Conservation (phyloP, 345 rosid genomes). For the Syzygium aqueum region DNA sequence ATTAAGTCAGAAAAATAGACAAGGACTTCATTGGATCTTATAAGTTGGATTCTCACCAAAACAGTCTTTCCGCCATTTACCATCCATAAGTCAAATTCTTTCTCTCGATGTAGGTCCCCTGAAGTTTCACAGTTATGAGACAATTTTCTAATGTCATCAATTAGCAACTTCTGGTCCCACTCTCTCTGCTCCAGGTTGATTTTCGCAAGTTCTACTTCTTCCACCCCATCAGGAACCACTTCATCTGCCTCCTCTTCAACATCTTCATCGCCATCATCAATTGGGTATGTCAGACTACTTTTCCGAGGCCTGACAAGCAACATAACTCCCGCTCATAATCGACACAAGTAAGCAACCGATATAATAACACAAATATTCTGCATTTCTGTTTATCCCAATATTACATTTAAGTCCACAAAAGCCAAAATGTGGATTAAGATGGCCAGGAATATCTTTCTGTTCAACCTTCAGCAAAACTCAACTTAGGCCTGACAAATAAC, state of each 20-base stretch:
- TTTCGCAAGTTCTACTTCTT: constrained; percentile 95
- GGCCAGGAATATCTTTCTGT: background rate
- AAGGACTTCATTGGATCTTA: background rate
- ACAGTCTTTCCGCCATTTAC: constrained; percentile 30
- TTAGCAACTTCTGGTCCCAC: constrained; percentile 60
- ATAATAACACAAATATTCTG: background rate
- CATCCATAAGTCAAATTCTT: constrained; percentile 37
- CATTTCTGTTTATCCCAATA: background rate
- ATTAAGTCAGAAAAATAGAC: background rate
- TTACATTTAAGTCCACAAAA: background rate
- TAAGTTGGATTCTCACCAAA: constrained; percentile 27
- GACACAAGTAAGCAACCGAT: background rate
- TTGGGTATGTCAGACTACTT: constrained; percentile 76
- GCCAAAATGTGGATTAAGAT: background rate
- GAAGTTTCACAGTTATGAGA: constrained; percentile 43
- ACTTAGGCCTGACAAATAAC: background rate
- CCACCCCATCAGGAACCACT: constrained; percentile 94
- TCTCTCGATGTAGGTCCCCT: constrained; percentile 32
- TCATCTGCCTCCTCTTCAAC: constrained; percentile 97
- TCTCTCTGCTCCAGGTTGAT: constrained; percentile 76
- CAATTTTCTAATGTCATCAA: constrained; percentile 71
- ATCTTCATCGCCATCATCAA: constrained; percentile 85
- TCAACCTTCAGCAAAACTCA: background rate
- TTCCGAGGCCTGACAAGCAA: constrained; percentile 70
- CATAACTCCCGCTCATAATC: background rate